A percentile compares a stretch with the other conserved stretches of the same genome.
phyloP scores from a whole-genome alignment of 345 rosid genomes.

The Cochlearia excelsa region DNA sequence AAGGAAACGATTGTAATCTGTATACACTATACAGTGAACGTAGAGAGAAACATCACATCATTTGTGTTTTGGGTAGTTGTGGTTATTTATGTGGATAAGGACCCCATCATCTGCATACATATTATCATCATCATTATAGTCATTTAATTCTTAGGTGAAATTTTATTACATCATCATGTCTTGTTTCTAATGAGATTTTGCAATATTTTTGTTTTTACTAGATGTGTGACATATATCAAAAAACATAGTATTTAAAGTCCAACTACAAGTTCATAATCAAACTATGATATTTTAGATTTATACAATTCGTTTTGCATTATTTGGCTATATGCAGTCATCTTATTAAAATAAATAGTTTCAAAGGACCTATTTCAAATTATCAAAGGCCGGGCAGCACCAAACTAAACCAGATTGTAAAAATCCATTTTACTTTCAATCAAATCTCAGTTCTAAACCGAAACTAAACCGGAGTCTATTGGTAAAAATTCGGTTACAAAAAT shows the following conservation, averaged over 20 bases:
- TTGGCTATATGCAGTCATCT: too few species aligned
- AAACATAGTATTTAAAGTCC: too few species aligned
- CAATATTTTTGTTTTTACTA: background rate
- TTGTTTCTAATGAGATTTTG: background rate
- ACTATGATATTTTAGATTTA: too few species aligned
- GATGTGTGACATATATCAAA: background rate
- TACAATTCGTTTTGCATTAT: too few species aligned
- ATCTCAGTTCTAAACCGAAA: background rate
- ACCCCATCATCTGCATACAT: constrained; percentile 20
- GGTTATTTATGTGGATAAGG: constrained; percentile 28
- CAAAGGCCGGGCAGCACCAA: too few species aligned
- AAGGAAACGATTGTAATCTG: background rate
- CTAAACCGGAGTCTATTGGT: background rate
- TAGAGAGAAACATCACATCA: constrained; percentile 15
- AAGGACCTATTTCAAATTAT: too few species aligned
- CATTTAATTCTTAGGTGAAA: constrained; percentile 17
- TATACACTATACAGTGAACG: constrained; percentile 8
- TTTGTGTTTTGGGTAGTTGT: constrained; percentile 22
- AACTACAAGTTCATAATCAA: too few species aligned
- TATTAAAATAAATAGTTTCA: too few species aligned
- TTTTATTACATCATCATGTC: background rate
- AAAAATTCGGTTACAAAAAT: constrained; percentile 3
- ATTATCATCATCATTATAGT: constrained; percentile 14
- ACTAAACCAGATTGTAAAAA: too few species aligned
- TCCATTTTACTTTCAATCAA: background rate